A percentile compares a stretch with the other conserved stretches of the same genome.
Conservation (phyloP, 1,139 yeast genomes). For the Debaryomyces psychrophilus region DNA sequence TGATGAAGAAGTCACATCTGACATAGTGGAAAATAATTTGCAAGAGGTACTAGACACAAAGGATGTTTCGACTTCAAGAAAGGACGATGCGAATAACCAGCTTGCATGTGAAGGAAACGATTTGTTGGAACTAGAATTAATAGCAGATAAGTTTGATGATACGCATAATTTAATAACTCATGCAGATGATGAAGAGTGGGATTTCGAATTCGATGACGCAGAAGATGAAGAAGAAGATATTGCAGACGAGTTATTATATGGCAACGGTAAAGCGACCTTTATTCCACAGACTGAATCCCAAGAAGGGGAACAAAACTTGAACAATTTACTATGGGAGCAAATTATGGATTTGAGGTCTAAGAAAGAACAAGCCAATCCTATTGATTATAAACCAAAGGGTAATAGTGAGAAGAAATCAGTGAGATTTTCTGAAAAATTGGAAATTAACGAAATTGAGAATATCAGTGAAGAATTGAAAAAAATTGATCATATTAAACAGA, state of each 20-base stretch:
- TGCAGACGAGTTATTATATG: constrained; percentile 31
- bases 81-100: constrained; percentile 7
- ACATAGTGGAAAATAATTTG: constrained; percentile 20
- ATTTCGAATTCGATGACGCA: constrained; percentile 34
- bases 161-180: constrained; percentile 30
- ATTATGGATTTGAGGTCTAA: constrained; percentile 28
- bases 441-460: constrained; percentile 63
- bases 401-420: constrained; percentile 41
- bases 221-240: constrained; percentile 31
- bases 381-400: neutral
- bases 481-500: constrained; percentile 24
- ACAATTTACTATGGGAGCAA: constrained; percentile 35
- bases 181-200: constrained; percentile 46
- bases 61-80: neutral
- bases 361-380: constrained; percentile 1
- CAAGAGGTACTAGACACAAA: constrained; percentile 9
- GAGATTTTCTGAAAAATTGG: constrained; percentile 52
- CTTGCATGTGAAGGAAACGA: constrained; percentile 28
- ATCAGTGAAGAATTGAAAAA: constrained; percentile 52
- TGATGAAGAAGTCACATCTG: constrained; percentile 15
- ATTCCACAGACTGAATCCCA: constrained; percentile 11
- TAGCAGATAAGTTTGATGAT: constrained; percentile 58
- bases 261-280: constrained; percentile 19
- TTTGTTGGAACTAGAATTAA: constrained; percentile 41
- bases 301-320: constrained; percentile 12